Evolutionary conservation across 805 yeast species (phyloP).

Genomic region (Candida jianshihensis): DNA sequence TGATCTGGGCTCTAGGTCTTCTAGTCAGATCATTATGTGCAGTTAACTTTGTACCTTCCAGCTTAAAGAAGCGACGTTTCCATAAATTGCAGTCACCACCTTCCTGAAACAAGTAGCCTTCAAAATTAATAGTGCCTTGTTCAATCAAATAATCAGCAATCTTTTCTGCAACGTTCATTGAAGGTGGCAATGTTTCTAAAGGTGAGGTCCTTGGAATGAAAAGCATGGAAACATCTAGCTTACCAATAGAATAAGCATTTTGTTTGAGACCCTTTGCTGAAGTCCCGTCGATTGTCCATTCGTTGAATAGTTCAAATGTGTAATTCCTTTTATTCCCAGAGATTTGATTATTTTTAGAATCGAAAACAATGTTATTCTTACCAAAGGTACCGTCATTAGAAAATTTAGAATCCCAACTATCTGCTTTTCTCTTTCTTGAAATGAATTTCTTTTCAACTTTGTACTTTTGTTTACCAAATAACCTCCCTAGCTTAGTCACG

Average conservation of each 20-base stretch:
- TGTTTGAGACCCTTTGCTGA: conserved; percentile 24
- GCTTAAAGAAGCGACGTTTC: conserved; percentile 67
- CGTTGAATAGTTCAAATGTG: conserved; percentile 63
- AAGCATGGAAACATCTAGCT: conserved; percentile 59
- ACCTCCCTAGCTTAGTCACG: conserved; percentile 37
- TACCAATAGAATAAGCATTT: conserved; percentile 58
- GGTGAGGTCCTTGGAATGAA: conserved; percentile 57
- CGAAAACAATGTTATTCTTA: conserved; percentile 60
- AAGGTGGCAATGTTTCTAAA: conserved; percentile 61
- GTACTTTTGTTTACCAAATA: conserved; percentile 36
- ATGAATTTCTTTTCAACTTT: conserved; percentile 38
- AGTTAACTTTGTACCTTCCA: conserved; percentile 63
- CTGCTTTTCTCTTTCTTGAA: conserved; percentile 40
- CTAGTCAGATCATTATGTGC: conserved; percentile 69
- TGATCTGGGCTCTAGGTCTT: conserved; percentile 70
- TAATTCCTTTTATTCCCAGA: conserved; percentile 46
- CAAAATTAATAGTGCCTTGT: conserved; percentile 31
- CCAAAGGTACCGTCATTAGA: conserved; percentile 91
- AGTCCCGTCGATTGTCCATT: conserved; percentile 57
- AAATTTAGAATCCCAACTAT: conserved; percentile 54
- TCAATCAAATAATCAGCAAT: conserved; percentile 32
- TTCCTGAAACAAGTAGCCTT: conserved; percentile 78
- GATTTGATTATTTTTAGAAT: conserved; percentile 47
- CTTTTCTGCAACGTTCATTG: conserved; percentile 47
- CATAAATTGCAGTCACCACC: conserved; percentile 82